phyloP scores from a whole-genome alignment of 2,329 filamentous ascomycete genomes.

The Epichloe typhina region DNA sequence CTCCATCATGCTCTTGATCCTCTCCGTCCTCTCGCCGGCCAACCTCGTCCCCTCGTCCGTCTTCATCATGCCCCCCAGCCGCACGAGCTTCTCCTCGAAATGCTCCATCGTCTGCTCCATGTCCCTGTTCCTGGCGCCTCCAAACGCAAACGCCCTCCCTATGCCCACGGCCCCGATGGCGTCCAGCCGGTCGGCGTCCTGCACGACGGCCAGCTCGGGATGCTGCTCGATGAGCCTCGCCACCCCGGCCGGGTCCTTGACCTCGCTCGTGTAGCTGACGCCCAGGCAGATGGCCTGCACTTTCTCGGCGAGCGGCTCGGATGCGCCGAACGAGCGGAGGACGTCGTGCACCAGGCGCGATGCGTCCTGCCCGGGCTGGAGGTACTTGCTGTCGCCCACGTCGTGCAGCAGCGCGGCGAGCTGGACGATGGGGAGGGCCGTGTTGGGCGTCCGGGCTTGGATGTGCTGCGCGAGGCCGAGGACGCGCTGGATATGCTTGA shows the following conservation, averaged over 20 bases:
- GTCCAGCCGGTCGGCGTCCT: constrained; percentile 89
- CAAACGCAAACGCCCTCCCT: constrained; percentile 50
- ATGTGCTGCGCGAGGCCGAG: constrained; percentile 58
- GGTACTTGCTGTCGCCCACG: constrained; percentile 76
- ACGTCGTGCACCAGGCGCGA: constrained; percentile 42
- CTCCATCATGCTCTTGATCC: constrained; percentile 37
- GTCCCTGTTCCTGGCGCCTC: constrained; percentile 47
- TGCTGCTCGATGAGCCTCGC: constrained; percentile 45
- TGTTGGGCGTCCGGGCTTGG: constrained; percentile 33
- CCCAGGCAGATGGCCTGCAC: constrained; percentile 62
- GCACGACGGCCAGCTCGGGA: constrained; percentile 59
- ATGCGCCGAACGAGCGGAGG: constrained; percentile 43
- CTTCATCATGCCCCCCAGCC: constrained; percentile 53
- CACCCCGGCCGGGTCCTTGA: constrained; percentile 48
- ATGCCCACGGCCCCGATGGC: constrained; percentile 80
- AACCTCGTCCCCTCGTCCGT: constrained; percentile 40
- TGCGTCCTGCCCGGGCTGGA: constrained; percentile 40
- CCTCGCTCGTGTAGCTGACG: constrained; percentile 68
- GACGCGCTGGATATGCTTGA: constrained; percentile 70
- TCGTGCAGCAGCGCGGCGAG: constrained; percentile 74
- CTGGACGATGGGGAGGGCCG: constrained; percentile 38
- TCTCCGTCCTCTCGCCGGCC: constrained; percentile 39
- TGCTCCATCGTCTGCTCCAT: constrained; percentile 58
- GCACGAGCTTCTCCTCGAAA: constrained; percentile 63
- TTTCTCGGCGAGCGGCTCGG: constrained; percentile 42